A percentile compares a stretch with the other conserved stretches of the same genome.
Evolutionary conservation across 2,329 filamentous ascomycete species (phyloP).

Genomic region (Colletotrichum graminicola): DNA sequence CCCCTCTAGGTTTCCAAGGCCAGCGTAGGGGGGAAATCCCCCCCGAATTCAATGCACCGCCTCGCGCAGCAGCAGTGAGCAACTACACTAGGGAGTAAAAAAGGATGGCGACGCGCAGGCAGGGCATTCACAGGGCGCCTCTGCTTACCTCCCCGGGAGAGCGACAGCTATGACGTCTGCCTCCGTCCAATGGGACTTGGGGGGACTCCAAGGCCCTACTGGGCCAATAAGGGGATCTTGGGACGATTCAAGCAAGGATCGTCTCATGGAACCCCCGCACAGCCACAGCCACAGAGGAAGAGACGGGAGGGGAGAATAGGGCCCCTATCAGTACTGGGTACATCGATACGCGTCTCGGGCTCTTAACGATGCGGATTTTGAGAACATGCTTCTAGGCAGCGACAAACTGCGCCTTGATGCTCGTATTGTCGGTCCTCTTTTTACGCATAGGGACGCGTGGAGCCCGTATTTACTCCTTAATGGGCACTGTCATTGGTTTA

Average conservation of each 20-base stretch:
- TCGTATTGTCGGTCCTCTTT: not conserved
- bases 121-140: not conserved
- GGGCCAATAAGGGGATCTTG: conserved; percentile 1
- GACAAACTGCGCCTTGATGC: not conserved
- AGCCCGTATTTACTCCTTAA: not conserved
- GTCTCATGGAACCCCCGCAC: conserved; percentile 25
- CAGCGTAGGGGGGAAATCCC: not conserved
- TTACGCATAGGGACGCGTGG: not conserved
- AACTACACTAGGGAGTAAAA: not conserved
- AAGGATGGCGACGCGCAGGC: not conserved
- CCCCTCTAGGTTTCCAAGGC: conserved; percentile 3
- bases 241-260: conserved; percentile 23
- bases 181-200: conserved; percentile 28
- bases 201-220: conserved; percentile 11
- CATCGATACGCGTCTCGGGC: not conserved
- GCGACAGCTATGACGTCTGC: conserved; percentile 28
- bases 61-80: not conserved
- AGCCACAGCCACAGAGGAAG: conserved; percentile 37
- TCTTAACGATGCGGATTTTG: not conserved
- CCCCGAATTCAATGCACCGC: conserved; percentile 1
- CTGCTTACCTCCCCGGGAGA: not conserved
- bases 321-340: not conserved
- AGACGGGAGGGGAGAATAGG: not conserved
- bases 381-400: not conserved
- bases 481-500: not conserved